Percentiles rank a stretch among this genome's conserved stretches.
These are phyloP conservation scores for Scorias spongiosa DNA, from an alignment of 2,329 filamentous ascomycete species.

Conservation along the genomic window DNA sequence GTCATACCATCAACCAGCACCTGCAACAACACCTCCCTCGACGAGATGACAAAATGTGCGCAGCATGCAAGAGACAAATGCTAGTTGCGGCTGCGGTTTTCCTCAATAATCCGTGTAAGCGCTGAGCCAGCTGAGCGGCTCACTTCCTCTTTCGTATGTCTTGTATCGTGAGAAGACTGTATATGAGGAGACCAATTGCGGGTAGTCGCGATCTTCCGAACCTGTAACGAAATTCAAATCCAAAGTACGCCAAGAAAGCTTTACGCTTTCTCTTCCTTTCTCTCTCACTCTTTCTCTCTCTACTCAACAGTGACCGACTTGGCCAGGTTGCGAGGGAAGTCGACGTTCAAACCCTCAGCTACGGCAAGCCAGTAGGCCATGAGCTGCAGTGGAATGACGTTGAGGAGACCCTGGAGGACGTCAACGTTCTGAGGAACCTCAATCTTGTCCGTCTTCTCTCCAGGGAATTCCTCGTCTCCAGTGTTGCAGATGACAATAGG, in stretches of 20 bases:
- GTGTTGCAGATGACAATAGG: slow-evolving; percentile 98
- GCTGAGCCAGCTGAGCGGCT: too few species aligned
- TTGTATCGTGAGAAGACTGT: too few species aligned
- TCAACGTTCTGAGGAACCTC: slow-evolving; percentile 95
- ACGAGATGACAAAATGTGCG: too few species aligned
- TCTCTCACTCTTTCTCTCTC: not conserved
- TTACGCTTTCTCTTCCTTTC: not conserved
- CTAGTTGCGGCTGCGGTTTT: too few species aligned
- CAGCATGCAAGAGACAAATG: too few species aligned
- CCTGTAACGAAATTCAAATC: too few species aligned
- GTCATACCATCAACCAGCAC: too few species aligned
- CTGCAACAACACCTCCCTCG: too few species aligned
- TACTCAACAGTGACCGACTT: slow-evolving; percentile 99
- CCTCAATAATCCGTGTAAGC: too few species aligned
- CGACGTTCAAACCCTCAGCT: slow-evolving; percentile 87
- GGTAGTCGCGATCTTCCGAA: too few species aligned
- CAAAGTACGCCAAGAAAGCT: not conserved
- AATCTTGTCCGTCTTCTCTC: slow-evolving; percentile 85
- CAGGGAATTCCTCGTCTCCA: slow-evolving; percentile 73
- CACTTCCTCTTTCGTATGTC: too few species aligned
- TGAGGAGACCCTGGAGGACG: slow-evolving; percentile 87
- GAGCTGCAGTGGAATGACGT: slow-evolving; percentile 92
- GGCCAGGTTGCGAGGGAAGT: slow-evolving; percentile 96
- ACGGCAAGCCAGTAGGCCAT: slow-evolving; percentile 99
- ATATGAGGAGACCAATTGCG: too few species aligned